Evolutionary conservation across 176 grass and related monocot species (phyloP), one percentile per base, ranked within the genome.

Genomic region (Hordeum marinum): DNA sequence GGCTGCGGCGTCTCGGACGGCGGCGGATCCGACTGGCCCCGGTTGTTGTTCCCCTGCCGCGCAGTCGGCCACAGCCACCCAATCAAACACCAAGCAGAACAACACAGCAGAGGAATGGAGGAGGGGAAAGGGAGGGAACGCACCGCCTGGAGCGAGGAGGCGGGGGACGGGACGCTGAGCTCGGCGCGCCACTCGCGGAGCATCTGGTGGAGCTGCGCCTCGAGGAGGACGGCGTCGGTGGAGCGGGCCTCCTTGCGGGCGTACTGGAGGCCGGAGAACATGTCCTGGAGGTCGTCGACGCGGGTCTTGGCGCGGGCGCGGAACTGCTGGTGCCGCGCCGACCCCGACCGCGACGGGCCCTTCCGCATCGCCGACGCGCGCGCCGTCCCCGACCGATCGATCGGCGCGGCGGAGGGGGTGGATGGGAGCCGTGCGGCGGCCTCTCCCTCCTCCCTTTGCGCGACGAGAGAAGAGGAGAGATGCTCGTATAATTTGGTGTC

Each of bases 161-260:
- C 90, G 1, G 90, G 92, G n/a, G 92, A 97, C 35, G 89, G 79
- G 43, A 83, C 84, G 85, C 88, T 97, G 85, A 97, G 95, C 87
- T 97, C 95, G 50, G 92, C 87, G 79, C 90, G 93, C 92, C 92
- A 97, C 87, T 97, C 95, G 43, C 90, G 92, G 73, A 97, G 95
- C 92, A 97, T 94, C 90, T 94, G 95, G 54, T 97, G 89, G 60
- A 97, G 84, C 89, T 97, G 95, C 55, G 83, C 92, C 85, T 97
- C 95, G 72, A 97, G 90, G 43, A 97, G 63, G 68, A 89, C 76
- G 31, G 86, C 92, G 70, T 97, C 95, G 50, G 92, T 85, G 41
- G 90, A 68, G 76, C 95, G 95, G 15, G 92, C 81, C 79, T 97
- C 95, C 82, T 91, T 94, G 83, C 90, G 90, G 45, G 95, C 95